Percentiles rank a stretch among this genome's conserved stretches.
Conservation (phyloP, 208 protist species). For the Wallacemonas sp. region DNA sequence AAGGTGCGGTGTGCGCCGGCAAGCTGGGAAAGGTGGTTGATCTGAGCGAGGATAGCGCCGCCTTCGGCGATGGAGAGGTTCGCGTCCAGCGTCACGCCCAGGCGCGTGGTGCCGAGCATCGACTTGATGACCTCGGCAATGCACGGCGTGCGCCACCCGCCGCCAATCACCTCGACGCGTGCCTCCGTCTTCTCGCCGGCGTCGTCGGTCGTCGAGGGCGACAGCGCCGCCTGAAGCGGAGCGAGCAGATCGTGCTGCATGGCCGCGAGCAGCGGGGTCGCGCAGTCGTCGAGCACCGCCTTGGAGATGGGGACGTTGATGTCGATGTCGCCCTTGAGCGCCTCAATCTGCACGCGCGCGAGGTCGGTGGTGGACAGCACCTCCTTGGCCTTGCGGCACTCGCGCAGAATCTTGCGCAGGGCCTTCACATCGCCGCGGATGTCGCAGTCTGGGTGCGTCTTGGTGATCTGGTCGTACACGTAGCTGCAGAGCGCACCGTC, state of each 20-base stretch:
- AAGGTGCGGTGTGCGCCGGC: neutral
- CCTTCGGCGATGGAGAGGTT: constrained; percentile 71
- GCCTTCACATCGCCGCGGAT: constrained; percentile 48
- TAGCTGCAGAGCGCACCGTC: constrained; percentile 51
- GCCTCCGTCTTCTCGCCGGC: constrained; percentile 21
- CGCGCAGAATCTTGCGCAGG: constrained; percentile 53
- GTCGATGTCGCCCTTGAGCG: constrained; percentile 50
- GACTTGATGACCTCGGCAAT: constrained; percentile 48
- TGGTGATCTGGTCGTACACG: constrained; percentile 55
- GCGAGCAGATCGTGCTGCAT: constrained; percentile 40
- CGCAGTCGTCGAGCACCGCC: constrained; percentile 30
- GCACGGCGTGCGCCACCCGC: constrained; percentile 69
- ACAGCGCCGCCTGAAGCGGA: constrained; percentile 22
- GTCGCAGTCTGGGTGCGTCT: constrained; percentile 23
- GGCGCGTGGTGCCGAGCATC: constrained; percentile 35
- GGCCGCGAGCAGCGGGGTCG: constrained; percentile 31
- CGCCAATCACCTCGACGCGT: constrained; percentile 74
- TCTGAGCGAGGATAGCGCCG: constrained; percentile 52
- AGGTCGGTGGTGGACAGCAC: constrained; percentile 65
- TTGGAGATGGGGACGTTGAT: constrained; percentile 43
- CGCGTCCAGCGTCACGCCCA: constrained; percentile 63
- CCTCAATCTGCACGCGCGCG: constrained; percentile 55
- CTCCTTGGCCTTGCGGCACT: constrained; percentile 77
- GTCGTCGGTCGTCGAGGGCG: too few species aligned
- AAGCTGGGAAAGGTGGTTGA: neutral